These are phyloP conservation scores for Ochromonas danica DNA, from an alignment of 108 stramenopile species.

Conservation along the genomic window DNA sequence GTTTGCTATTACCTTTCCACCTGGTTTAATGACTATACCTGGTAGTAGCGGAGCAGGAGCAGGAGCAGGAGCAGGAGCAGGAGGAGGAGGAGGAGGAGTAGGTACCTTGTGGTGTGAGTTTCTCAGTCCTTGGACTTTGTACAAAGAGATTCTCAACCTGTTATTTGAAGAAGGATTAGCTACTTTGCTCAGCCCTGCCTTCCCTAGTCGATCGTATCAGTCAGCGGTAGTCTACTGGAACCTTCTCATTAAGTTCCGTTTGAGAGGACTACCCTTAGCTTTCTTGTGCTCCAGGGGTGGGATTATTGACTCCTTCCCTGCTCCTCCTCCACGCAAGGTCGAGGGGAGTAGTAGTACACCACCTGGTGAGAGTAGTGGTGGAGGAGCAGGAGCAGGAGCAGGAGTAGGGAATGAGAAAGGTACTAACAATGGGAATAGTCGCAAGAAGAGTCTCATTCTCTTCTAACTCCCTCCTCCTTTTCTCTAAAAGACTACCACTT, in stretches of 20 bases:
- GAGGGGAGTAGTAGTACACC: no score
- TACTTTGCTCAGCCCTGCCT: slow-evolving; percentile 40
- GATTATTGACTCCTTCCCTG: neutral
- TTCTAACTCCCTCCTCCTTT: no score
- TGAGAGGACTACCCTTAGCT: slow-evolving; percentile 46
- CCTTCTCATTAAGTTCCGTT: slow-evolving; percentile 46
- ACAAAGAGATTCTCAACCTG: slow-evolving; percentile 54
- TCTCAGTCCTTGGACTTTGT: slow-evolving; percentile 57
- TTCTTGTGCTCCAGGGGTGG: slow-evolving; percentile 37
- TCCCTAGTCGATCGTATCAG: slow-evolving; percentile 32
- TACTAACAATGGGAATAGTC: no score
- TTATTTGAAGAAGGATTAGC: slow-evolving; percentile 47
- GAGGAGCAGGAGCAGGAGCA: no score
- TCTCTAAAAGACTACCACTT: no score
- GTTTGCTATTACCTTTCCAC: slow-evolving; percentile 15
- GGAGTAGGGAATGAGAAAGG: no score
- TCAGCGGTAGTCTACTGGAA: slow-evolving; percentile 53
- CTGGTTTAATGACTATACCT: no score
- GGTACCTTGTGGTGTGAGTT: slow-evolving; percentile 58
- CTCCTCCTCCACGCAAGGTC: neutral
- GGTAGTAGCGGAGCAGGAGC: slow-evolving; percentile 21
- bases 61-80: slow-evolving; percentile 25
- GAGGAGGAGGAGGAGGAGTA: slow-evolving; percentile 41
- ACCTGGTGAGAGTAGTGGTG: no score
- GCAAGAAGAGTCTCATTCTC: no score